These are phyloP conservation scores for Zygoascus meyerae DNA, from an alignment of 1,139 yeast species.

Conservation along the genomic window DNA sequence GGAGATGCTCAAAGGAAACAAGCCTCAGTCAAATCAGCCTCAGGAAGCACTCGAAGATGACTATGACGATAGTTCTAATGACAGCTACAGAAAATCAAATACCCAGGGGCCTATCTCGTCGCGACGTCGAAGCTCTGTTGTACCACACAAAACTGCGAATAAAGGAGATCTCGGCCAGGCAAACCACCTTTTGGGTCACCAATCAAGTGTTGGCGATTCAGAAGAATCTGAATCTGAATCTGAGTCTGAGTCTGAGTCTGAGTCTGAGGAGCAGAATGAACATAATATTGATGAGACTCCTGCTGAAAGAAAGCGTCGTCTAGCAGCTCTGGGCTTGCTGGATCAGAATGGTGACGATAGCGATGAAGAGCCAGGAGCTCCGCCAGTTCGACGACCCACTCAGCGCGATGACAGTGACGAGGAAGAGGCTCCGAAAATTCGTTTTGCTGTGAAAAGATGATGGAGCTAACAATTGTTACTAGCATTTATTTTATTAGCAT, in stretches of 20 bases:
- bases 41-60: slow-evolving; percentile 7
- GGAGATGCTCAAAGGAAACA: slow-evolving; percentile 17
- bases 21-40: slow-evolving; percentile 9
- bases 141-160: background rate
- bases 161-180: slow-evolving; percentile 1
- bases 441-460: slow-evolving; percentile 6
- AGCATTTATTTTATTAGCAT: background rate
- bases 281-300: slow-evolving; percentile 25
- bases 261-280: background rate
- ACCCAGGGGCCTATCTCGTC: background rate
- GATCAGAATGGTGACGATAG: slow-evolving; percentile 30
- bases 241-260: slow-evolving; percentile 13
- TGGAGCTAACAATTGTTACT: background rate
- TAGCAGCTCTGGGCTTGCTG: slow-evolving; percentile 73
- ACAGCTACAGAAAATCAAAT: background rate
- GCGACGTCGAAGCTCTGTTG: background rate
- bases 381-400: slow-evolving; percentile 3
- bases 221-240: slow-evolving; percentile 6
- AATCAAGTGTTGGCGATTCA: background rate
- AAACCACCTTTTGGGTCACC: background rate
- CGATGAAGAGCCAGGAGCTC: slow-evolving; percentile 7
- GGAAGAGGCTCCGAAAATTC: slow-evolving; percentile 9
- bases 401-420: slow-evolving; percentile 22
- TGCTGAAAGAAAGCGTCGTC: slow-evolving; percentile 66
- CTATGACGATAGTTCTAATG: slow-evolving; percentile 2